Evolutionary conservation across 768 basidiomycete species (phyloP).

Genomic region (Pulveroboletus sp.): DNA sequence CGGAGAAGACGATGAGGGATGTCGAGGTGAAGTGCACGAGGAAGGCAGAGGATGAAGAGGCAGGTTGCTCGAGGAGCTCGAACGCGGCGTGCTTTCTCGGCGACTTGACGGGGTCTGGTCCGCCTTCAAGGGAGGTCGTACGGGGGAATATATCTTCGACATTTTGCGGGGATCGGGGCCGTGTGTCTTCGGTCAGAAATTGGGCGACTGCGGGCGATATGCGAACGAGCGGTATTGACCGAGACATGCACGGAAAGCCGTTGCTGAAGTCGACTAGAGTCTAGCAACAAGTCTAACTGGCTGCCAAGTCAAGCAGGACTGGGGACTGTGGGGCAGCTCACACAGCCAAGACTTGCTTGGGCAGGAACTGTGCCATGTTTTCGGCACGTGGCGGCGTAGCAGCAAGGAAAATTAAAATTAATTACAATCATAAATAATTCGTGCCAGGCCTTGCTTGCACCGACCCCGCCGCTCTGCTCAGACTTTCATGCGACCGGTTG

Average conservation of each 20-base stretch:
- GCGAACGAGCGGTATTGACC: slow-evolving; percentile 27
- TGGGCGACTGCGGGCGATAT: slow-evolving; percentile 25
- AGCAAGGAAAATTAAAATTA: too few species aligned
- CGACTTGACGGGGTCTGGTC: slow-evolving; percentile 25
- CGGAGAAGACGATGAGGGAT: slow-evolving; percentile 66
- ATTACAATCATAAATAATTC: too few species aligned
- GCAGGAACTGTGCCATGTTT: too few species aligned
- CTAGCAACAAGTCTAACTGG: neutral
- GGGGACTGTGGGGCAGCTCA: too few species aligned
- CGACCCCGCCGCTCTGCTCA: too few species aligned
- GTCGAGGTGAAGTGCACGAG: slow-evolving; percentile 68
- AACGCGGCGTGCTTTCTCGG: slow-evolving; percentile 64
- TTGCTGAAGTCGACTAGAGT: neutral
- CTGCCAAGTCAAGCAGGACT: neutral
- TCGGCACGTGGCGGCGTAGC: too few species aligned
- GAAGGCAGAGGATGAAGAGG: slow-evolving; percentile 72
- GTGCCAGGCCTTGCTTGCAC: too few species aligned
- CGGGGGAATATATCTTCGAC: slow-evolving; percentile 38
- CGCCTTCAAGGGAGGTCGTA: slow-evolving; percentile 32
- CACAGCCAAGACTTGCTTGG: too few species aligned
- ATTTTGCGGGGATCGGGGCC: slow-evolving; percentile 30
- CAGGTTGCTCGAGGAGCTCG: slow-evolving; percentile 74
- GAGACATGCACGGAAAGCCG: slow-evolving; percentile 22
- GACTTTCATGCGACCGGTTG: too few species aligned
- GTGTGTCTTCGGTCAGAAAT: slow-evolving; percentile 43